Evolutionary conservation across 192 early-diverging fungal genomes (phyloP).

Genomic region (Mortierella alpina): DNA sequence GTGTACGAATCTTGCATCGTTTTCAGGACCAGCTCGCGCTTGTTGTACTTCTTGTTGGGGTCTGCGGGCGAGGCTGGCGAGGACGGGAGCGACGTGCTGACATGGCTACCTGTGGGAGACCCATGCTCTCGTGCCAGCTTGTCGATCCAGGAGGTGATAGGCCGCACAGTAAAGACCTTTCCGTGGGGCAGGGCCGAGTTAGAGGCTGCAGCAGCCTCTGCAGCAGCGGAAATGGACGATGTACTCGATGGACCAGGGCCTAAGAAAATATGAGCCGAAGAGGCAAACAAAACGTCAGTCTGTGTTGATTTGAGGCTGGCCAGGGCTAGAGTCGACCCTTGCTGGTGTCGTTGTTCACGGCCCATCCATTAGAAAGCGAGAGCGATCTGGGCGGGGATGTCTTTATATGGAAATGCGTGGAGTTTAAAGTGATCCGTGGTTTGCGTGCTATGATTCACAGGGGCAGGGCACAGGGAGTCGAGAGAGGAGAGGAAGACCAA

Average conservation of each 20-base stretch:
- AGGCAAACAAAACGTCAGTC: too few species aligned
- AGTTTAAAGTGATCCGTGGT: constrained; percentile 4
- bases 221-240: constrained; percentile 14
- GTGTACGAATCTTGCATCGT: constrained; percentile 80
- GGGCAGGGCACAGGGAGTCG: not conserved
- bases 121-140: constrained; percentile 41
- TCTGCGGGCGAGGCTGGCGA: not conserved
- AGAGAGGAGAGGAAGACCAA: too few species aligned
- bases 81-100: too few species aligned
- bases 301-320: too few species aligned
- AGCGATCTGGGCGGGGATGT: constrained; percentile 9
- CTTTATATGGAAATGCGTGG: constrained; percentile 2
- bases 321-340: too few species aligned
- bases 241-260: not conserved
- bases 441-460: constrained; percentile 1
- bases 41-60: constrained; percentile 12
- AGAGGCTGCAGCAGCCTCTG: not conserved
- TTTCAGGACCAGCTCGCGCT: constrained; percentile 60
- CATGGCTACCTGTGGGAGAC: constrained; percentile 19
- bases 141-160: constrained; percentile 50
- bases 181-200: constrained; percentile 19
- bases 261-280: too few species aligned
- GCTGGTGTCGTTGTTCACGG: not conserved
- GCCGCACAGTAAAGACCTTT: constrained; percentile 37
- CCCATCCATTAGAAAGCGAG: constrained; percentile 17